Base-by-base conservation (phyloP, 768 basidiomycete genomes). In the Trametes meyenii region DNA sequence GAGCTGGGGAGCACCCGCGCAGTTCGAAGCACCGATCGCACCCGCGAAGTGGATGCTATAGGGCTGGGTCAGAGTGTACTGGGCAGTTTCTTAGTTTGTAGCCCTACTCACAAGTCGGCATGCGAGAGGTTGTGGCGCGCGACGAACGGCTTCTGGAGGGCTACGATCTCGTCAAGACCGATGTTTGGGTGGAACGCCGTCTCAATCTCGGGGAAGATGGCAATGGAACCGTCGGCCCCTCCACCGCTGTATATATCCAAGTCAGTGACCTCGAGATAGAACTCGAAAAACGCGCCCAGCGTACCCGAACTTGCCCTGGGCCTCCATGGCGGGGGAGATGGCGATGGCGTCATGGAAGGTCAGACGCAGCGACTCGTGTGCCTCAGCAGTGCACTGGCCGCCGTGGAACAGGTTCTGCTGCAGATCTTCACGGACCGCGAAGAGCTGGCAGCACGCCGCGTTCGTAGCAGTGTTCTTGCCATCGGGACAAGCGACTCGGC, bases 1-100 rank as follows among this genome's bases (percentile, higher is more conserved):
- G 8, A 57, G 46, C 46, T 49, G 56, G 23, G 52, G 52, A 39
- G 53, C 42, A 40, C 53, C 53, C 19, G 71, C 67, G 55, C 71
- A 72, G 63, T 71, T 71, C 36, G 55, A 60, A 17, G 69, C 21
- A 13, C 50, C 70, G 23, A 72, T 65, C 2, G 70, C 69, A 54
- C 64, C 68, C 42, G 70, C 71, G 61, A 72, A 72, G 39, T 70
- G 67, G 38, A 72, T 70, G 51, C 29, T 33, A 8, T 33, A 33
- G 29, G 4, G 8, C 29, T 33, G 4, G 29, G 29, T 33, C 29
- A 33, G n/a, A n/a, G 29, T 8, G 29, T 33, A 33, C 29, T 33
- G 29, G 29, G 29, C 29, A 8, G 8, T 33, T 33, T 8, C 3
- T 33, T 3, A 33, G 29, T 3, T 33, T 8, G 29, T 33, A 33